These are phyloP conservation scores for Verticillium albo-atrum DNA, from an alignment of 2,329 filamentous ascomycete species.

Conservation along the genomic window DNA sequence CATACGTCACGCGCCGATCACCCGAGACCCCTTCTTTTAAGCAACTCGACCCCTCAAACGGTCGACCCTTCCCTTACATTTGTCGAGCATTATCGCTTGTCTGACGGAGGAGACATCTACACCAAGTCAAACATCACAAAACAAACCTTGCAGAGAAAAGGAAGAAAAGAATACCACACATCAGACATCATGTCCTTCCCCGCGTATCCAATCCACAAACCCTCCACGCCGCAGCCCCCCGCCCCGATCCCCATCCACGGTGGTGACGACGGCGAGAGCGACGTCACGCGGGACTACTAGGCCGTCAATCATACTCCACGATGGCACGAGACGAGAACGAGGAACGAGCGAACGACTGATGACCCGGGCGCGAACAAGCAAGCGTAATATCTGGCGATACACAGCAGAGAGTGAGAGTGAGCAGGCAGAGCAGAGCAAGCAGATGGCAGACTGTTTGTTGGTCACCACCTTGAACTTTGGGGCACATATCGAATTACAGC, in stretches of 20 bases:
- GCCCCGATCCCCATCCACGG: constrained; percentile 12
- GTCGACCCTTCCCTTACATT: not conserved
- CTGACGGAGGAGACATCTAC: too few relatives aligned
- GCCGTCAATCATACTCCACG: not conserved
- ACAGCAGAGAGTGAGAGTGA: too few relatives aligned
- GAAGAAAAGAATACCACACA: not conserved
- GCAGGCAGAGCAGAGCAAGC: not conserved
- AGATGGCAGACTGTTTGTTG: too few relatives aligned
- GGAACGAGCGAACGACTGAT: not conserved
- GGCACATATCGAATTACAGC: not conserved
- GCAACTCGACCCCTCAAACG: not conserved
- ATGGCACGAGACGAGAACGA: not conserved
- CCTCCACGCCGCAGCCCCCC: constrained; percentile 13
- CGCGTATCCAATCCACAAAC: constrained; percentile 8
- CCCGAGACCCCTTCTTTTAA: not conserved
- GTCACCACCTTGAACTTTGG: too few relatives aligned
- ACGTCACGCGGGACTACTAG: constrained; percentile 11
- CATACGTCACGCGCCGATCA: not conserved
- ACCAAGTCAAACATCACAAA: not conserved
- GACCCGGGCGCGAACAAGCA: too few relatives aligned
- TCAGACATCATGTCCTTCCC: not conserved
- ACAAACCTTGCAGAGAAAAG: not conserved
- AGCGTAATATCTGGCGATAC: too few relatives aligned
- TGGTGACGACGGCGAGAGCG: constrained; percentile 10
- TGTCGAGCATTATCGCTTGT: not conserved